These are phyloP conservation scores for Globisporangium ultimum DNA, from an alignment of 352 stramenopile genomes.

Conservation along the genomic window DNA sequence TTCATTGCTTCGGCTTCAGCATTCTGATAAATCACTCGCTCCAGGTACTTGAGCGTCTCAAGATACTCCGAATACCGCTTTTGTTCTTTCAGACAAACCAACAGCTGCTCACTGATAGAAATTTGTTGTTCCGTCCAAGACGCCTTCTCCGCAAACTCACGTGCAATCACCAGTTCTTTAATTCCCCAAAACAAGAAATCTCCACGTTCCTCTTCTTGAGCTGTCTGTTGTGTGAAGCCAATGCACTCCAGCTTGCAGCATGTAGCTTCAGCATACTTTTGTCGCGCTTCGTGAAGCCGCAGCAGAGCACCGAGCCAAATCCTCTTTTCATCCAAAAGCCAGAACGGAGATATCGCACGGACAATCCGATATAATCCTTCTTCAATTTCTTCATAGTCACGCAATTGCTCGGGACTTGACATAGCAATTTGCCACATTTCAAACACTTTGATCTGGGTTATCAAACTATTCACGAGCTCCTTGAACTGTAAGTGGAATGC, in stretches of 20 bases:
- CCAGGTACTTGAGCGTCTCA: slow-evolving; percentile 41
- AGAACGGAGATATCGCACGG: slow-evolving; percentile 49
- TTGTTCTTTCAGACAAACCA: slow-evolving; percentile 32
- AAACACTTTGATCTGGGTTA: slow-evolving; percentile 52
- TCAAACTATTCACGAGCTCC: slow-evolving; percentile 46
- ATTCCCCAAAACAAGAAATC: slow-evolving; percentile 27
- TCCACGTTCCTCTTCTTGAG: not conserved
- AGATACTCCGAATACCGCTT: slow-evolving; percentile 44
- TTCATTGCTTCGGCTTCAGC: slow-evolving; percentile 16
- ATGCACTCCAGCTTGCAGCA: slow-evolving; percentile 53
- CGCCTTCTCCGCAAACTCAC: slow-evolving; percentile 37
- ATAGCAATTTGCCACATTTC: slow-evolving; percentile 48
- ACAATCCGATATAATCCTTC: slow-evolving; percentile 48
- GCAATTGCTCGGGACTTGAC: slow-evolving; percentile 13
- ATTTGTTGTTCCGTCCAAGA: slow-evolving; percentile 52
- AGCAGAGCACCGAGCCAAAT: slow-evolving; percentile 59
- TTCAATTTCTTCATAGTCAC: slow-evolving; percentile 63
- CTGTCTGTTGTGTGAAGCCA: slow-evolving; percentile 24
- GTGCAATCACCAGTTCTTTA: slow-evolving; percentile 34
- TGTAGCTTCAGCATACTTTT: slow-evolving; percentile 51
- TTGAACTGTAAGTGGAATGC: slow-evolving; percentile 48
- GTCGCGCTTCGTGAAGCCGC: slow-evolving; percentile 38
- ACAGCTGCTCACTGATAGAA: slow-evolving; percentile 47
- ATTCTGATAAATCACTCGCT: slow-evolving; percentile 25
- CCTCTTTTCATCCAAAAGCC: slow-evolving; percentile 55